Conservation (phyloP, 768 basidiomycete species). For the Boletus subparvulus region DNA sequence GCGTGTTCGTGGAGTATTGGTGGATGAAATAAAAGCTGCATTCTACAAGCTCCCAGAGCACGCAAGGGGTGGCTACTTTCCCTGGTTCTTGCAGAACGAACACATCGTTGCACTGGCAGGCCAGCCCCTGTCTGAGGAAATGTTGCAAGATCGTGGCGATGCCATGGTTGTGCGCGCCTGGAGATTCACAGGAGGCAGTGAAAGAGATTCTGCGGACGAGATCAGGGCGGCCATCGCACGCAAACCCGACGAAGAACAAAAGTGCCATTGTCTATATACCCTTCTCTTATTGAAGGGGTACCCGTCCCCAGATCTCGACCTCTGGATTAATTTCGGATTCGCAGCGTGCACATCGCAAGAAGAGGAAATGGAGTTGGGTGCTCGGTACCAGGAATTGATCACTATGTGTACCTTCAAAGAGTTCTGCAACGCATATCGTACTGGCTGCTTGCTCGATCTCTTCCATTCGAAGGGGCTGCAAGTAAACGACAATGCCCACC, state of each 20-base stretch:
- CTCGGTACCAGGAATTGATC: neutral
- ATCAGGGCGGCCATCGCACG: neutral
- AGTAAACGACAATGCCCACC: neutral
- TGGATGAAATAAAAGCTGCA: neutral
- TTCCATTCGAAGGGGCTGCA: neutral
- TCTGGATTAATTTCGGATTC: slow-evolving; percentile 5
- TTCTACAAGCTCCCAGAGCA: neutral
- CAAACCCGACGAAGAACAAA: neutral
- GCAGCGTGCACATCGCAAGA: neutral
- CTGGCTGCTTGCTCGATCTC: too few species aligned
- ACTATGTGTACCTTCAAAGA: neutral
- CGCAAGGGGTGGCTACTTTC: neutral
- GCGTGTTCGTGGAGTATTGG: slow-evolving; percentile 2
- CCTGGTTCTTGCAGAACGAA: slow-evolving; percentile 5
- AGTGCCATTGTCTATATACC: neutral
- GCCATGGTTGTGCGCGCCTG: neutral
- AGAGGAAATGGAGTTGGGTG: neutral
- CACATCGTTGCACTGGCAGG: neutral
- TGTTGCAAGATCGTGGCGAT: neutral
- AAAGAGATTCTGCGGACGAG: neutral
- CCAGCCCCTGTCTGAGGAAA: neutral
- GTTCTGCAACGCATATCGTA: neutral
- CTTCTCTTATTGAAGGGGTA: neutral
- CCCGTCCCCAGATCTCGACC: neutral
- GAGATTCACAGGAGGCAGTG: slow-evolving; percentile 3